A percentile compares a stretch with the other conserved stretches of the same genome.
These are phyloP conservation scores for Casuarina glauca DNA, from an alignment of 306 rosid genomes.

Conservation along the genomic window DNA sequence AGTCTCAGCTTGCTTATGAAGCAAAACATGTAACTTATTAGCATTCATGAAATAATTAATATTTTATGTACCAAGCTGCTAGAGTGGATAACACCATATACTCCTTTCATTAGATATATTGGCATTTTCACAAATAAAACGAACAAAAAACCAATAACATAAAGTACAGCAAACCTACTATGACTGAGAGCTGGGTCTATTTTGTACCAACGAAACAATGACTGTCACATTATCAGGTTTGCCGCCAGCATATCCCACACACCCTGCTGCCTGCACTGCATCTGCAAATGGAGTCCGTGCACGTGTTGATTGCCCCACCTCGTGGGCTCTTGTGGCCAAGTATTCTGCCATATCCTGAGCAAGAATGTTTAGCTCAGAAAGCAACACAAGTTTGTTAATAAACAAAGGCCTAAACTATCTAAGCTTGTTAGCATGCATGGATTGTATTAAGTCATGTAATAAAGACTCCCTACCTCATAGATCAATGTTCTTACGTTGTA, in stretches of 20 bases:
- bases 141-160: neutral
- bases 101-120: neutral
- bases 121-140: neutral
- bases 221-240: constrained; percentile 75
- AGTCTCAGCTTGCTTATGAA: neutral
- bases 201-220: constrained; percentile 60
- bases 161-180: constrained; percentile 14
- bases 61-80: neutral
- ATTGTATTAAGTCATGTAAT: neutral
- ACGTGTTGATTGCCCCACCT: constrained; percentile 53
- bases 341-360: constrained; percentile 66
- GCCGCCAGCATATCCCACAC: constrained; percentile 64
- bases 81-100: neutral
- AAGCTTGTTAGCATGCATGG: neutral
- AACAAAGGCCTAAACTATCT: neutral
- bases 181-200: constrained; percentile 14
- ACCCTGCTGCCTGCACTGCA: constrained; percentile 65
- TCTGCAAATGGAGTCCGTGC: constrained; percentile 72
- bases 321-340: constrained; percentile 67
- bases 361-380: neutral
- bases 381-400: neutral
- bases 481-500: neutral
- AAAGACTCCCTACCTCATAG: neutral
- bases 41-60: neutral
- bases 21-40: neutral